Evolutionary conservation across 768 basidiomycete genomes (phyloP), one percentile per base, ranked within the genome.

Genomic region (Suillus fuscotomentosus): DNA sequence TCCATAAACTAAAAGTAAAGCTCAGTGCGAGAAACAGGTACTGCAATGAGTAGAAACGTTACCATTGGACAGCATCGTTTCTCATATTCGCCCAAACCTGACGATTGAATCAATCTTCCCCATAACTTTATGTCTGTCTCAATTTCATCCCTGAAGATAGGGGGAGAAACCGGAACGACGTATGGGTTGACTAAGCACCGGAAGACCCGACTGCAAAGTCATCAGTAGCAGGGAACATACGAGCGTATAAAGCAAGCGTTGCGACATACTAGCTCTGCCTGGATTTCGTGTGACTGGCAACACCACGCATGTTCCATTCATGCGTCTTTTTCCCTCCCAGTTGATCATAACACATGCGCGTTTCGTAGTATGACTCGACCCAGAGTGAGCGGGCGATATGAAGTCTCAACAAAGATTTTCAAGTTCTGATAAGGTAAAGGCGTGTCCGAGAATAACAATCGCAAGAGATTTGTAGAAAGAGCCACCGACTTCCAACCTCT

Each of bases 91-190:
- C 81, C 94, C 97, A 96, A 13, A 88, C 76, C 8, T 74, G 76
- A 38, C 92, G 80, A 71, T 96, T 95, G 22, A n/a, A 79, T 82
- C 22, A 71, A 65, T 94, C 88, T 62, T 90, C n/a, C 87, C 41
- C 79, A 79, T 7, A 70, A 65, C 69, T 88, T 91, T 69, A 92
- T 82, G 34, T 79, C 77, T 4, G 68, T 73, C 70, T 95, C 95
- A 17, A 98, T 78, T 73, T 96, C 93, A 74, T 95, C 91, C 66
- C 95, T 85, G 76, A 90, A 97, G 20, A 85, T 83, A 3, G 89
- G 81, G 97, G 94, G n/a, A 99, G 80, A 9, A 87, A 75, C 68
- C 93, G 82, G 75, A 92, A 92, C 68, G 89, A 92, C 1, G 91
- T 88, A 54, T 80, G n/a, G 80, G 51, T 76, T 83, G 36, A 82